These are phyloP conservation scores for Gracilaria vermiculophylla DNA, from an alignment of 23 red algal genomes.

Conservation along the genomic window DNA sequence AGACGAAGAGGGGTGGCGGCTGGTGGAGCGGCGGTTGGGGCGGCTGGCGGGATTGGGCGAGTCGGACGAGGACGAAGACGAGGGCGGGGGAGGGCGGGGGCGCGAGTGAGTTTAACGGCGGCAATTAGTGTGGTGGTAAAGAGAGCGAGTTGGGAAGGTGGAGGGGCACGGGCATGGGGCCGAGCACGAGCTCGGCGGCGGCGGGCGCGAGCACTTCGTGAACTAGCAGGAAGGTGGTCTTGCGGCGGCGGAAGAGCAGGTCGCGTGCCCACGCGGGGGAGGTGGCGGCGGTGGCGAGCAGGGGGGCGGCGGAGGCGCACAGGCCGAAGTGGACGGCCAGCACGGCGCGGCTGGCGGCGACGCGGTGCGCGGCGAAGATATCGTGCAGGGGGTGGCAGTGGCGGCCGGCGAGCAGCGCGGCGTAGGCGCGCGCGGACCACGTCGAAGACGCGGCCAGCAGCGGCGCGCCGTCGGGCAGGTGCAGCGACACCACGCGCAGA, in stretches of 20 bases:
- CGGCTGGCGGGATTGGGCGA: conserved; percentile 1
- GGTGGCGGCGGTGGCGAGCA: not conserved
- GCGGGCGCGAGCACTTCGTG: conserved; percentile 3
- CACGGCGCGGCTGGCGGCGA: not conserved
- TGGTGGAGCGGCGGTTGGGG: conserved; percentile 7
- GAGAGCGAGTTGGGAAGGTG: not conserved
- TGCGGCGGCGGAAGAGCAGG: not conserved
- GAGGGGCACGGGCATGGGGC: conserved; percentile 1
- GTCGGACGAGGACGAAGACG: not conserved
- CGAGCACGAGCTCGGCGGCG: not conserved
- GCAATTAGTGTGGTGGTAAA: not conserved
- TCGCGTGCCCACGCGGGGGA: not conserved
- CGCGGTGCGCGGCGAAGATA: not conserved
- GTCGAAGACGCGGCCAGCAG: not conserved
- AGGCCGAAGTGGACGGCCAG: not conserved
- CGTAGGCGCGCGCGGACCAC: not conserved
- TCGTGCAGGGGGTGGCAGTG: not conserved
- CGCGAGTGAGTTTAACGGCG: not conserved
- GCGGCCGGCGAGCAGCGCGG: not conserved
- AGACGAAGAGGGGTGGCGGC: not conserved
- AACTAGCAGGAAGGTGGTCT: not conserved
- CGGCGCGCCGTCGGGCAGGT: not conserved
- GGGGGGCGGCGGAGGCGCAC: not conserved
- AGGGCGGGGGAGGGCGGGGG: not conserved
- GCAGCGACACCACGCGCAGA: not conserved